A percentile compares a stretch with the other conserved stretches of the same genome.
Conservation (phyloP, 768 basidiomycete species). For the Russula emetica region DNA sequence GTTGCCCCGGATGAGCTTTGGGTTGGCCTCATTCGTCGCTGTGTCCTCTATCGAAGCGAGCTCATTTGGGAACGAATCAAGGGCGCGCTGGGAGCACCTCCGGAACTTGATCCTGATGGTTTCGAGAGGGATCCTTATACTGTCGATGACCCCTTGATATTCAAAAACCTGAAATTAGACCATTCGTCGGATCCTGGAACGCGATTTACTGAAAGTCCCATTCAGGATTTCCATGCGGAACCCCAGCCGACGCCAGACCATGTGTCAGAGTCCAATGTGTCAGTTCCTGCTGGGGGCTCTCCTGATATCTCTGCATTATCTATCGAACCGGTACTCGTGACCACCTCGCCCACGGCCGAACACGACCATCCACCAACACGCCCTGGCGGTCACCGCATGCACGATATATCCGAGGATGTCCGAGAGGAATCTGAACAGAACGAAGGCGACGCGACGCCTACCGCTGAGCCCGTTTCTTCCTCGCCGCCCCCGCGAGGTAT, state of each 20-base stretch:
- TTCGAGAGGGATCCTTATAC: slow-evolving; percentile 28
- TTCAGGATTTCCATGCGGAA: background rate
- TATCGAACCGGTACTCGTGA: slow-evolving; percentile 54
- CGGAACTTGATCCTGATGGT: slow-evolving; percentile 69
- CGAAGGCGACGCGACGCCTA: slow-evolving; percentile 2
- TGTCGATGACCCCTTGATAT: slow-evolving; percentile 1
- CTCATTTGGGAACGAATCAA: slow-evolving; percentile 91
- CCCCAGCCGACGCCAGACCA: slow-evolving; percentile 11
- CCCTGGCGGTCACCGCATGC: slow-evolving; percentile 39
- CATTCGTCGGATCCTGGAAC: slow-evolving; percentile 9
- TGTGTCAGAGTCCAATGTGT: slow-evolving; percentile 8
- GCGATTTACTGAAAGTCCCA: background rate
- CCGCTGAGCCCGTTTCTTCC: background rate
- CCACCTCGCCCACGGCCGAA: slow-evolving; percentile 30
- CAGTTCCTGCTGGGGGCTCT: background rate
- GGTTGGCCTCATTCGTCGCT: slow-evolving; percentile 67
- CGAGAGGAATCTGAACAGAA: slow-evolving; percentile 18
- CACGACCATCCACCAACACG: slow-evolving; percentile 33
- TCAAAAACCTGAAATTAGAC: slow-evolving; percentile 11
- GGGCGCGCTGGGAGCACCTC: slow-evolving; percentile 81
- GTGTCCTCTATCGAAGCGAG: slow-evolving; percentile 72
- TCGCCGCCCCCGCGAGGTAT: slow-evolving; percentile 8
- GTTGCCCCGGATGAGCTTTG: slow-evolving; percentile 66
- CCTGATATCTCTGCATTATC: slow-evolving; percentile 26
- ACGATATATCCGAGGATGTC: slow-evolving; percentile 30